Conservation (phyloP, 352 stramenopile species). For the Phytophthora fragariaefolia region DNA sequence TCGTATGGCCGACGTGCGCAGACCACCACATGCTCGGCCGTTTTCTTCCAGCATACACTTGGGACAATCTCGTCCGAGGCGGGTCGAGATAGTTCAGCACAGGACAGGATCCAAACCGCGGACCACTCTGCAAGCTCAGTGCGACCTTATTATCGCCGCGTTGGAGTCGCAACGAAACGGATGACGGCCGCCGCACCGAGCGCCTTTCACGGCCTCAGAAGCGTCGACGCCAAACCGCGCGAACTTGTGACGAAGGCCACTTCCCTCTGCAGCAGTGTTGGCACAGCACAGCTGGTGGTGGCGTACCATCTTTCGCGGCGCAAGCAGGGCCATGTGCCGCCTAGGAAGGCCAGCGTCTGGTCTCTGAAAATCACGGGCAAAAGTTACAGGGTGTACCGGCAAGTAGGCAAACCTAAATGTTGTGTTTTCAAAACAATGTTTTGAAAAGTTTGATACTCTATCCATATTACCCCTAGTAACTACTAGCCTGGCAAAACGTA, state of each 20-base stretch:
- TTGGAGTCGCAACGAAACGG: conserved; percentile 9
- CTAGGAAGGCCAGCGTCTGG: not conserved
- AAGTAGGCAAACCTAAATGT: too few species aligned
- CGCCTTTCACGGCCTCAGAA: conserved; percentile 18
- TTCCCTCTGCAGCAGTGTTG: too few species aligned
- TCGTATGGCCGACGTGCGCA: conserved; percentile 8
- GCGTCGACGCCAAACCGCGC: not conserved
- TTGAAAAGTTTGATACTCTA: too few species aligned
- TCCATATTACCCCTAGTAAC: too few species aligned
- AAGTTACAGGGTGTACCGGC: too few species aligned
- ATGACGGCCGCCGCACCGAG: conserved; percentile 23
- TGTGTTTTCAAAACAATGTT: too few species aligned
- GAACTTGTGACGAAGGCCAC: too few species aligned
- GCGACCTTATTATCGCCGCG: conserved; percentile 2
- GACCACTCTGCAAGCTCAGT: too few species aligned
- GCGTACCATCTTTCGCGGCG: conserved; percentile 22
- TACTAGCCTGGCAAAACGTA: too few species aligned
- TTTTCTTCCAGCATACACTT: conserved; percentile 32
- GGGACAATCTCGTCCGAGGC: too few species aligned
- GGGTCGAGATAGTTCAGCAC: too few species aligned
- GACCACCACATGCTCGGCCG: conserved; percentile 7
- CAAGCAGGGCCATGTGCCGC: not conserved
- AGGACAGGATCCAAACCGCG: too few species aligned
- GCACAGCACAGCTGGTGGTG: conserved; percentile 18
- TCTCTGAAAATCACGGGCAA: not conserved